Conservation (phyloP, 345 rosid genomes). For the Ailanthus altissimus region DNA sequence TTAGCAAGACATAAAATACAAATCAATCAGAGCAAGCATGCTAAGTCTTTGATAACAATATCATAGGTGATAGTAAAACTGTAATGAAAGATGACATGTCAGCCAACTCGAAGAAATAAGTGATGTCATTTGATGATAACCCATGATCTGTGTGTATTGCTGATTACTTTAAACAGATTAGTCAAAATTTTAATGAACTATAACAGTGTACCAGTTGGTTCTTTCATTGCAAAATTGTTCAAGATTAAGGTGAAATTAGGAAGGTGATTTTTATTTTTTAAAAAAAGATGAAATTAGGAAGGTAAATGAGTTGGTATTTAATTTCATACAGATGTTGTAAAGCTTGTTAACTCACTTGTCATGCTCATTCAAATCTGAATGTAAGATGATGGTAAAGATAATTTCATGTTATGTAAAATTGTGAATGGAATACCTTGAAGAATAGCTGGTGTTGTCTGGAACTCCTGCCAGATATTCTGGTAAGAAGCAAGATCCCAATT, state of each 20-base stretch:
- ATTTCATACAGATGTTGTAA: background rate
- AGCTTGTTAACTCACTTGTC: background rate
- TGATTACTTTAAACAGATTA: background rate
- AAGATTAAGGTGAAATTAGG: background rate
- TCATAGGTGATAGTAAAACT: background rate
- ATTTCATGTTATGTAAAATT: background rate
- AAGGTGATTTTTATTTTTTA: too few relatives aligned
- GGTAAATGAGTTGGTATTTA: background rate
- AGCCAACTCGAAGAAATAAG: too few relatives aligned
- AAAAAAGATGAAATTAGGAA: background rate
- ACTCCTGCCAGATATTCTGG: conserved; percentile 69
- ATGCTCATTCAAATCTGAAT: background rate
- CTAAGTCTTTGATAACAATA: background rate
- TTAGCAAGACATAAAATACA: background rate
- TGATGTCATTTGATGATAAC: too few relatives aligned
- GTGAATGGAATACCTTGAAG: conserved; percentile 51
- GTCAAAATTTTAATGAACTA: background rate
- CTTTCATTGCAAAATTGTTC: background rate
- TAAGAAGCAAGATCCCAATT: conserved; percentile 53
- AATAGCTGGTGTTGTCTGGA: conserved; percentile 60
- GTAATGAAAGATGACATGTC: background rate
- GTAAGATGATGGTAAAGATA: background rate
- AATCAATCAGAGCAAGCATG: background rate
- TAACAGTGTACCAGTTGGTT: background rate
- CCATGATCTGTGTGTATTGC: background rate